Evolutionary conservation across 2,329 filamentous ascomycete species (phyloP).

Genomic region (Fusarium sp.): DNA sequence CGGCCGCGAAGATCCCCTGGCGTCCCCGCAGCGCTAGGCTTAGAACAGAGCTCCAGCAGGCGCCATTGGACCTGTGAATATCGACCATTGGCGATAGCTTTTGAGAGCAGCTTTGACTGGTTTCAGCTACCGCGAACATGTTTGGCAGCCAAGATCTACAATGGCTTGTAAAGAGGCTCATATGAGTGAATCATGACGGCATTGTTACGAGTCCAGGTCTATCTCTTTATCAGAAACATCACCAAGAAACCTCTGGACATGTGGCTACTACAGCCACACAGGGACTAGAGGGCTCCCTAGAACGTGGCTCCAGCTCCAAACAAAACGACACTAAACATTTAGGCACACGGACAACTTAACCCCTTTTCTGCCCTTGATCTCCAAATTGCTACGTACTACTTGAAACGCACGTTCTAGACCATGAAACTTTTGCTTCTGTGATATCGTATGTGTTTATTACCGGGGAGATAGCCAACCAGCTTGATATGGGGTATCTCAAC

Average conservation of each 20-base stretch:
- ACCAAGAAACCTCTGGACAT: neutral
- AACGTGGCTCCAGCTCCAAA: constrained; percentile 32
- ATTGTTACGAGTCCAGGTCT: neutral
- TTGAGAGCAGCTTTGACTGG: constrained; percentile 4
- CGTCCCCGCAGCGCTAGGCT: constrained; percentile 30
- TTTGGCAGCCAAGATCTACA: constrained; percentile 3
- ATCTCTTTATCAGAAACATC: neutral
- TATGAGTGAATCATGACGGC: neutral
- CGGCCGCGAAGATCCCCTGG: constrained; percentile 37
- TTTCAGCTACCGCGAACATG: constrained; percentile 30
- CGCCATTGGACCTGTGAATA: constrained; percentile 27
- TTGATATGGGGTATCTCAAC: constrained; percentile 34
- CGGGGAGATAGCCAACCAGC: neutral
- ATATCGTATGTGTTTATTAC: neutral
- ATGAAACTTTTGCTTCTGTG: constrained; percentile 10
- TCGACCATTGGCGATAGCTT: constrained; percentile 22
- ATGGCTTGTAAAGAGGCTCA: neutral
- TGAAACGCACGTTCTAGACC: constrained; percentile 31
- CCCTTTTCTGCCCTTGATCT: constrained; percentile 35
- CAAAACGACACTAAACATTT: constrained; percentile 27
- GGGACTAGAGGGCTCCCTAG: neutral
- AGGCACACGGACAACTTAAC: constrained; percentile 16
- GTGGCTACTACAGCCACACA: constrained; percentile 23
- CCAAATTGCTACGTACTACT: constrained; percentile 7
- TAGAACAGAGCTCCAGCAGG: constrained; percentile 34